Percentiles rank a stretch among this genome's conserved stretches.
phyloP scores from a whole-genome alignment of 177 flowering plant genomes.

The Vitis hybrid region DNA sequence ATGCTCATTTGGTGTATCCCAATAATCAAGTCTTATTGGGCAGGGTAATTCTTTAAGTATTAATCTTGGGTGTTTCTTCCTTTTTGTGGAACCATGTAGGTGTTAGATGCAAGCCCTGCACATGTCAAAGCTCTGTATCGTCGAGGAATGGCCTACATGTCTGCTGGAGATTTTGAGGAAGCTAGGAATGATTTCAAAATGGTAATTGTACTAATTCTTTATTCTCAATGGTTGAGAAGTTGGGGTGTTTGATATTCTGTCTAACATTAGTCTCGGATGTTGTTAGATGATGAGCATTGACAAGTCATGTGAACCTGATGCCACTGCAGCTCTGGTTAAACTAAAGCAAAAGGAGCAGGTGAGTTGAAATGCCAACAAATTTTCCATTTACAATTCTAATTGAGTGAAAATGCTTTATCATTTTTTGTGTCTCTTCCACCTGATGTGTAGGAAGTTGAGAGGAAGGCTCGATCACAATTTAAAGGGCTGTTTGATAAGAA shows the following conservation, averaged over 20 bases:
- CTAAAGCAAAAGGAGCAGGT: conserved; percentile 84
- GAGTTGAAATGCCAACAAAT: neutral
- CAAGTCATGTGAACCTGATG: conserved; percentile 86
- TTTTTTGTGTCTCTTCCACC: neutral
- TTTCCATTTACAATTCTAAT: neutral
- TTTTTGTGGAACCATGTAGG: conserved; percentile 41
- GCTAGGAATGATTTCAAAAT: conserved; percentile 76
- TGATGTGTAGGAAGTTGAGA: conserved; percentile 65
- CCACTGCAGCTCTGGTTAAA: conserved; percentile 78
- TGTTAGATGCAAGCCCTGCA: conserved; percentile 76
- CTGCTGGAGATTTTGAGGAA: conserved; percentile 88
- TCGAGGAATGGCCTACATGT: conserved; percentile 95
- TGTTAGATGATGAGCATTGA: conserved; percentile 73
- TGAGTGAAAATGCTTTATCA: neutral
- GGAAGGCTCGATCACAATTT: conserved; percentile 74
- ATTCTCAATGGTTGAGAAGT: neutral
- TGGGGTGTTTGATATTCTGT: neutral
- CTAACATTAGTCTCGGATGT: conserved; percentile 15
- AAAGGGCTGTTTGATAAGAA: conserved; percentile 97
- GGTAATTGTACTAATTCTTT: conserved; percentile 34
- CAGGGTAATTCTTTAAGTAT: neutral
- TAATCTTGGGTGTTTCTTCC: neutral
- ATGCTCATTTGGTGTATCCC: neutral
- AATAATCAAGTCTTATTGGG: neutral
- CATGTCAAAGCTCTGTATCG: conserved; percentile 93